Evolutionary conservation across 139 green algal species (phyloP), one percentile per base, ranked within the genome.

Genomic region (Chlorella sorokiniana): DNA sequence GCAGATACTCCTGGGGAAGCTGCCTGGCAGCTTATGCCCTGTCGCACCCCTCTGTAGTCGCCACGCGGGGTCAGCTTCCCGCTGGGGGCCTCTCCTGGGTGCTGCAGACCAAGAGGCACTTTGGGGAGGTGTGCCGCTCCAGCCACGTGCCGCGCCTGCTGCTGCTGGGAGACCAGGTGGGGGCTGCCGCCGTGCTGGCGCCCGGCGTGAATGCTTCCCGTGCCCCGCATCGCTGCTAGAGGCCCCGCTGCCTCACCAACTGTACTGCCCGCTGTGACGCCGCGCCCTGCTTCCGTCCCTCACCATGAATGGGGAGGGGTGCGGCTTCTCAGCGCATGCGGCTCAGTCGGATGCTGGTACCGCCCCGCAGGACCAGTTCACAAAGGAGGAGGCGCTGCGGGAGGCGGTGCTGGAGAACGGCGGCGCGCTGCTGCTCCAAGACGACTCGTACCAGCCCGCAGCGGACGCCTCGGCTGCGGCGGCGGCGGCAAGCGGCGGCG

Each of bases 1-100:
- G 73, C 73, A 79, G 73, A 4, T 89, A 89, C 48, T 83, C 63
- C n/a, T 89, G 80, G 67, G 85, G 85, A 33, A 69, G 78, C 78
- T 89, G 82, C 42, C 25, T 89, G 11, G 85, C 85, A 31, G 56
- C 81, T 9, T 27, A 87, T 33, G 75, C 69, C 7, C 45, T 88
- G 59, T 61, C 83, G 16, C 68, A 86, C 37, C 79, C 67, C 0
- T 3, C 42, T 9, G 68, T 89, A 1, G 56, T 38, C 14, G 85
- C 75, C 18, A 84, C 84, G 76, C 1, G 78, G 69, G 18, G 64
- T 89, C 27, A 76, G 44, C 40, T 79, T 82, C 4, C 83, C 83
- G 0, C 54, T 87, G 14, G 78, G 83, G 77, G 76, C 38, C 67
- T 87, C 7, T 51, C 54, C n/a, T 81, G 45, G 45, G 31, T 87